A percentile compares a stretch with the other conserved stretches of the same genome.
Conservation (phyloP, 495 filamentous ascomycete genomes). For the Cairneyella variabilis region DNA sequence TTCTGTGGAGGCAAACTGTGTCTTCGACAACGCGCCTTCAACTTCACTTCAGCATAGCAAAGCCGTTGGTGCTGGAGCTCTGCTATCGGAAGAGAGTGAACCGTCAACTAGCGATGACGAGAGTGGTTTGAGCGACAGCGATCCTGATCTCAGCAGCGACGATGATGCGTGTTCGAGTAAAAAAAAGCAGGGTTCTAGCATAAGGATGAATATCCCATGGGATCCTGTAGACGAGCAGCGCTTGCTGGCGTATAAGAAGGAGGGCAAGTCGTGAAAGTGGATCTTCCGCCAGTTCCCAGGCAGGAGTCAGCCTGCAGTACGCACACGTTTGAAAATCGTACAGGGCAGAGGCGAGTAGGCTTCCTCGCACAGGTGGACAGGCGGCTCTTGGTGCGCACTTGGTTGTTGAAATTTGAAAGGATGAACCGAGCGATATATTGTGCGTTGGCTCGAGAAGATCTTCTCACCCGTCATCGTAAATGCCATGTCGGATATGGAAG, state of each 20-base stretch:
- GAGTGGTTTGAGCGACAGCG: conserved; percentile 14
- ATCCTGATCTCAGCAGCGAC: neutral
- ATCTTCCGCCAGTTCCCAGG: conserved; percentile 8
- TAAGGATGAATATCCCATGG: neutral
- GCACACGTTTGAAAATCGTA: conserved; percentile 7
- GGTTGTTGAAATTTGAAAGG: too few relatives aligned
- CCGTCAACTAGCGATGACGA: conserved; percentile 7
- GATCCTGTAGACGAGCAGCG: conserved; percentile 7
- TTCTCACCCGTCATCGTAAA: too few relatives aligned
- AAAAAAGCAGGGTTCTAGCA: conserved; percentile 4
- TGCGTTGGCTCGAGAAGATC: too few relatives aligned
- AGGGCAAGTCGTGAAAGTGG: neutral
- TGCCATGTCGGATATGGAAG: too few relatives aligned
- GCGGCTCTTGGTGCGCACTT: too few relatives aligned
- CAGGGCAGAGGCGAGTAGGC: neutral
- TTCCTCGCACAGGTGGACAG: too few relatives aligned
- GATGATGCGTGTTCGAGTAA: conserved; percentile 8
- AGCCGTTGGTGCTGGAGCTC: conserved; percentile 9
- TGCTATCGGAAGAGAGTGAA: conserved; percentile 3
- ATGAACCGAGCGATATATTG: too few relatives aligned
- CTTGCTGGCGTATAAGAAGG: neutral
- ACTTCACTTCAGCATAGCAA: conserved; percentile 7
- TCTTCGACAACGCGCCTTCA: conserved; percentile 7
- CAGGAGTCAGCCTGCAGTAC: conserved; percentile 6
- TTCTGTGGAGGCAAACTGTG: neutral